Percentiles rank a stretch among this genome's conserved stretches.
Conservation (phyloP, 495 filamentous ascomycete genomes). For the Neurospora africana region DNA sequence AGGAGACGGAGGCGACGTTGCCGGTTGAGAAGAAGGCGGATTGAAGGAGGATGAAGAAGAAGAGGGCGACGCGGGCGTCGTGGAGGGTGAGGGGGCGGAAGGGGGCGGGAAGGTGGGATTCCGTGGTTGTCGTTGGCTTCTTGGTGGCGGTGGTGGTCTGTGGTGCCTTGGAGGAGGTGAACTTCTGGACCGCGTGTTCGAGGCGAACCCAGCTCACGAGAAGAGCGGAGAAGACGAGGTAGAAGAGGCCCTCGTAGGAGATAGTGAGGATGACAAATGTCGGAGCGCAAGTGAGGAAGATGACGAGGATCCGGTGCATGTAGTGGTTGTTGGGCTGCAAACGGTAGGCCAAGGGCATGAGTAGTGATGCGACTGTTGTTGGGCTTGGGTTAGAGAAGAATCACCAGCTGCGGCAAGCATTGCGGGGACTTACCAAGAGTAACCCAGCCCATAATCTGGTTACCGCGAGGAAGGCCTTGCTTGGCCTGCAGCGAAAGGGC, state of each 20-base stretch:
- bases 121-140: conserved; percentile 6
- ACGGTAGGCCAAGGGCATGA: conserved; percentile 71
- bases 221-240: conserved; percentile 74
- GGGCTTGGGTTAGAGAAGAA: conserved; percentile 6
- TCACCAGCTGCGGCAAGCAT: background rate
- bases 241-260: conserved; percentile 96
- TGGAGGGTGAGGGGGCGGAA: conserved; percentile 69
- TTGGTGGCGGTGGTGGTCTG: conserved; percentile 9
- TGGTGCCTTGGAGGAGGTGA: conserved; percentile 17
- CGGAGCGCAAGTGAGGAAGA: conserved; percentile 90
- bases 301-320: conserved; percentile 74
- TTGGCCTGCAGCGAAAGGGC: conserved; percentile 74
- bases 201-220: conserved; percentile 84
- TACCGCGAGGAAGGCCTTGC: conserved; percentile 77
- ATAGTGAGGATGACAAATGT: conserved; percentile 95
- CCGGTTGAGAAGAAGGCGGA: conserved; percentile 96
- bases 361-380: conserved; percentile 59
- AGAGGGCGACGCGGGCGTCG: conserved; percentile 78
- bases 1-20: conserved; percentile 89
- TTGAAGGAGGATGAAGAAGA: conserved; percentile 91
- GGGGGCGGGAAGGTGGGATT: conserved; percentile 18
- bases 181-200: conserved; percentile 67
- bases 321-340: conserved; percentile 79
- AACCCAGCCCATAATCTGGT: conserved; percentile 78
- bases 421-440: conserved; percentile 55